Evolutionary conservation across 306 rosid species (phyloP).

Genomic region (Alnus glutinosa): DNA sequence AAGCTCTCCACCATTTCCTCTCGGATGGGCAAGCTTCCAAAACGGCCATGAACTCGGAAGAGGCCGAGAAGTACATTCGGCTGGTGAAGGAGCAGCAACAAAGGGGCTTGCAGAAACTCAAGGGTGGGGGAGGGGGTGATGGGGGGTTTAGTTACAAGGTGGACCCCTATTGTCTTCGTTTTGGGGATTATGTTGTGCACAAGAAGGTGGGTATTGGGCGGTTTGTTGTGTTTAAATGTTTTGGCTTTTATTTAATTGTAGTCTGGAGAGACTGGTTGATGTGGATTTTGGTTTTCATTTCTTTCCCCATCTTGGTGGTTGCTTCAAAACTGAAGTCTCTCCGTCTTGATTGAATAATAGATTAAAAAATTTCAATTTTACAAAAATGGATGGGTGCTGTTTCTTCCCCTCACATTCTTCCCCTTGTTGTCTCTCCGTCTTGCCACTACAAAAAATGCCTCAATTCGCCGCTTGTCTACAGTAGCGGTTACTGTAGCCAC

Average conservation of each 20-base stretch:
- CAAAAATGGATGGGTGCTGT: constrained; percentile 22
- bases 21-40: constrained; percentile 13
- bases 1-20: too few relatives aligned
- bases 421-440: too few relatives aligned
- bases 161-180: constrained; percentile 79
- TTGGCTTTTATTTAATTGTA: neutral
- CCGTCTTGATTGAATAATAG: neutral
- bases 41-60: constrained; percentile 57
- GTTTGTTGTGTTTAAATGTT: constrained; percentile 41
- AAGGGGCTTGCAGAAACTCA: constrained; percentile 82
- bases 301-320: constrained; percentile 1
- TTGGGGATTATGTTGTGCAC: constrained; percentile 93
- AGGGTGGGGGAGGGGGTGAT: constrained; percentile 47
- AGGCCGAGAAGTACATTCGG: constrained; percentile 68
- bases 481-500: too few relatives aligned
- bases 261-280: neutral
- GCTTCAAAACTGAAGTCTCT: constrained; percentile 2
- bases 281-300: neutral
- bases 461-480: too few relatives aligned
- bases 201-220: constrained; percentile 92
- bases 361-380: neutral
- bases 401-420: constrained; percentile 15
- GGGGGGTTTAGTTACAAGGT: constrained; percentile 62
- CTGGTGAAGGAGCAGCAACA: constrained; percentile 90
- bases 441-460: too few relatives aligned